Conservation (phyloP, 257 asterid species). For the Solanum rostratum region DNA sequence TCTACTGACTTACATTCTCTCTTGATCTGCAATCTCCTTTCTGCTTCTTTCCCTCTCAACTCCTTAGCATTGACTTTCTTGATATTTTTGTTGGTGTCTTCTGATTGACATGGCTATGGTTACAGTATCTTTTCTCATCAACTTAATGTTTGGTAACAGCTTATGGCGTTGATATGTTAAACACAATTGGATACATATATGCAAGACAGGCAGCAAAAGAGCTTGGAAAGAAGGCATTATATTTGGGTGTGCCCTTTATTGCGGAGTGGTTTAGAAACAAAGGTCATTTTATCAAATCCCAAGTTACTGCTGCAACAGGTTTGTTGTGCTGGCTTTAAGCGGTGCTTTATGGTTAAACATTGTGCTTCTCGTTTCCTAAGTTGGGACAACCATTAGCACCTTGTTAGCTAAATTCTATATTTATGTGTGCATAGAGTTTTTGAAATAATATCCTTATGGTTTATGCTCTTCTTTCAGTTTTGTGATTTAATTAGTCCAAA, state of each 20-base stretch:
- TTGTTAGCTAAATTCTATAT: background rate
- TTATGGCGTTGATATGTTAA: conserved; percentile 97
- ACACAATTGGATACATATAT: conserved; percentile 93
- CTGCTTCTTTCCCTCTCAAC: background rate
- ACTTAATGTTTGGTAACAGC: conserved; percentile 45
- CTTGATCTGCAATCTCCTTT: background rate
- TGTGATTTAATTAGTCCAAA: background rate
- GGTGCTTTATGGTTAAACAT: background rate
- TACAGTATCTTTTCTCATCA: conserved; percentile 13
- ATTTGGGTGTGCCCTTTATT: conserved; percentile 84
- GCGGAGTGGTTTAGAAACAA: conserved; percentile 99
- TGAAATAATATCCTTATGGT: background rate
- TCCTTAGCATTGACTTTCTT: background rate
- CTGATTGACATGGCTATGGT: conserved; percentile 1
- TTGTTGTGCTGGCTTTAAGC: conserved; percentile 2
- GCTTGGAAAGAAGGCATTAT: conserved; percentile 95
- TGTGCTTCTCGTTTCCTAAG: background rate
- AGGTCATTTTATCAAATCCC: conserved; percentile 96
- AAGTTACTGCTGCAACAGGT: conserved; percentile 99
- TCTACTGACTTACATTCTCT: background rate
- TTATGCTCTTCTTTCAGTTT: background rate
- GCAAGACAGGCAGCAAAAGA: conserved; percentile 94
- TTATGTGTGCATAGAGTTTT: background rate
- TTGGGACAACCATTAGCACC: background rate
- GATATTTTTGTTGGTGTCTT: background rate